Evolutionary conservation across 2,329 filamentous ascomycete genomes (phyloP), one percentile per base, ranked within the genome.

Genomic region (Verticillium nonalfalfae): DNA sequence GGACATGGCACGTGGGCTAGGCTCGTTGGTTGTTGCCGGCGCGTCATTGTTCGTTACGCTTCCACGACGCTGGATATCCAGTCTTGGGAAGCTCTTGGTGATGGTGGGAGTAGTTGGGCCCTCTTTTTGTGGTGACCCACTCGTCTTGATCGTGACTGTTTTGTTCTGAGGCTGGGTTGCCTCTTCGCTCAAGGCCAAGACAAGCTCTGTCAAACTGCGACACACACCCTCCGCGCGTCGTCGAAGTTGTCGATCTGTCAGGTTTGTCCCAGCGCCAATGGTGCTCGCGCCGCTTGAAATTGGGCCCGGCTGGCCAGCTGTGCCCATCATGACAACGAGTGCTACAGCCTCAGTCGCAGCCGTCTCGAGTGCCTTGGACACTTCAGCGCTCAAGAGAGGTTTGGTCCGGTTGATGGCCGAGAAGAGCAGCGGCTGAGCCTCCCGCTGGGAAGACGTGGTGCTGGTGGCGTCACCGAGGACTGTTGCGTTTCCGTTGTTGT

Each of bases 141-240:
- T 73, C 7, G 67, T 61, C 6, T 64, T 61, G 11, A 63, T 64
- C 35, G 71, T 50, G 13, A 55, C 58, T 2, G 58, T 67, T 64
- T 78, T 79, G 18, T 66, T 64, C 59, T 75, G 75, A 9, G 56
- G 36, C 14, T 45, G 14, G 1, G 72, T 70, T 3, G 71, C 72
- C 50, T 86, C 84, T 65, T 91, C 90, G 35, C 88, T 87, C 60
- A 99, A 78, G 1, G 93, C 90, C 61, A 99, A 84, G 71, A 92
- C 97, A 7, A 99, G 81, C 74, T 99, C 95, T 0, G 94, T 98
- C 66, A 99, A 78, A 70, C 90, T 95, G 60, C 94, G 89, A 73
- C 95, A 98, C 71, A 99, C 87, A 70, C 90, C 93, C 71, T 99
- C 94, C 34, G 92, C 91, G 74, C 97, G 97, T 64, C 94, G 87